Evolutionary conservation across 768 basidiomycete genomes (phyloP), one percentile per base, ranked within the genome.

Genomic region (Mycena albidolilacea): DNA sequence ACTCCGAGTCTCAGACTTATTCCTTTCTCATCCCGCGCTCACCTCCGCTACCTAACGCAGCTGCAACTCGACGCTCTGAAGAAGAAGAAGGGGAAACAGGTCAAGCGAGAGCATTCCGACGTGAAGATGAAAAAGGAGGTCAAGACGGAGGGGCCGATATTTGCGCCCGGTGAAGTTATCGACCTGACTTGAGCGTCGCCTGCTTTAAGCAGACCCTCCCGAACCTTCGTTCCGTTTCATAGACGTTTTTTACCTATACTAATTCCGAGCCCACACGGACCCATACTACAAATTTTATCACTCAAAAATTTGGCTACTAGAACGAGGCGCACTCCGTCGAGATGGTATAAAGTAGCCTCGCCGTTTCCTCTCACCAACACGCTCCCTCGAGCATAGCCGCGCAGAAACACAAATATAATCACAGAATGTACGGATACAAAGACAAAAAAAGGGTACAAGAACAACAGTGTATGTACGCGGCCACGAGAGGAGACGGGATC

Each of bases 101-200:
- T 68, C 38, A 67, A 68, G 35, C 48, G 38, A 19, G 71, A 72
- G 46, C 54, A 48, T 14, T n/a, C 21, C 11, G 46, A 48, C 11
- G 65, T 72, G 30, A 72, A 72, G 60, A 67, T 30, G 30, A 30
- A 30, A 30, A 30, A 30, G 30, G 30, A 72, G 43, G 55, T 72
- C 30, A 72, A 72, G 66, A 37, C 35, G 6, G 70, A 67, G 23
- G 38, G 15, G 8, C 39, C 61, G 9, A 37, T 39, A n/a, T 72
- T 72, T 30, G 41, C 54, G 15, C 44, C 66, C 10, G 71, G 71
- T 9, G 71, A 72, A 44, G 63, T 72, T 35, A 72, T 68, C 41
- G 71, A 72, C 21, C 44, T 72, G 61, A 72, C 71, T 54, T 72
- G 71, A 72, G 30, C 52, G 64, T 46, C 30, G 66, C 30, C 30